phyloP scores from a whole-genome alignment of 257 asterid genomes.

The Anisodus acutangulus region DNA sequence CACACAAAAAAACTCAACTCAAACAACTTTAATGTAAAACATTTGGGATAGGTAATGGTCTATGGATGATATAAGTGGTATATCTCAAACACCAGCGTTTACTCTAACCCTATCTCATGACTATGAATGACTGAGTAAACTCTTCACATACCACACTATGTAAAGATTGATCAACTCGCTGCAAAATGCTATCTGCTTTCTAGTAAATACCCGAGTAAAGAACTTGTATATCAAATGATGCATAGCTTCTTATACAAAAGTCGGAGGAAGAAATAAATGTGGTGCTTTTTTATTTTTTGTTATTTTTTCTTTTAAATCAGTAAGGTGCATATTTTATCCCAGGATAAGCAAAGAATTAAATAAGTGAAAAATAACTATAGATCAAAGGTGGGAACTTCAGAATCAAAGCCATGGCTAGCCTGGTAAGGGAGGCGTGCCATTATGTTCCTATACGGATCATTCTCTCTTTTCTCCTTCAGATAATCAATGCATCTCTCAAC shows the following conservation, averaged over 20 bases:
- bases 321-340: not conserved
- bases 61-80: not conserved
- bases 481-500: constrained; percentile 66
- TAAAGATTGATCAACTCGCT: constrained; percentile 17
- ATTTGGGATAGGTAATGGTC: not conserved
- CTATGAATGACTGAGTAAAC: not conserved
- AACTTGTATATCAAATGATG: not conserved
- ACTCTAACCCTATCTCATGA: not conserved
- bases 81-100: not conserved
- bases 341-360: not conserved
- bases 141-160: not conserved
- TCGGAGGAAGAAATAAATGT: not conserved
- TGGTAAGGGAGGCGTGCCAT: constrained; percentile 62
- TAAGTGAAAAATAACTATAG: constrained; percentile 30
- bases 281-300: too few species aligned
- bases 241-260: not conserved
- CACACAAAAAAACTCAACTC: not conserved
- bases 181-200: not conserved
- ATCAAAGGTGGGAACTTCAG: constrained; percentile 78
- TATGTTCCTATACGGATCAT: constrained; percentile 69
- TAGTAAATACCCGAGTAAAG: not conserved
- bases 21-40: not conserved
- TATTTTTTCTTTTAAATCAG: not conserved
- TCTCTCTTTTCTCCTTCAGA: constrained; percentile 71
- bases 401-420: constrained; percentile 66